phyloP scores from a whole-genome alignment of 176 grass and related monocot genomes.

The Carex cristatella region DNA sequence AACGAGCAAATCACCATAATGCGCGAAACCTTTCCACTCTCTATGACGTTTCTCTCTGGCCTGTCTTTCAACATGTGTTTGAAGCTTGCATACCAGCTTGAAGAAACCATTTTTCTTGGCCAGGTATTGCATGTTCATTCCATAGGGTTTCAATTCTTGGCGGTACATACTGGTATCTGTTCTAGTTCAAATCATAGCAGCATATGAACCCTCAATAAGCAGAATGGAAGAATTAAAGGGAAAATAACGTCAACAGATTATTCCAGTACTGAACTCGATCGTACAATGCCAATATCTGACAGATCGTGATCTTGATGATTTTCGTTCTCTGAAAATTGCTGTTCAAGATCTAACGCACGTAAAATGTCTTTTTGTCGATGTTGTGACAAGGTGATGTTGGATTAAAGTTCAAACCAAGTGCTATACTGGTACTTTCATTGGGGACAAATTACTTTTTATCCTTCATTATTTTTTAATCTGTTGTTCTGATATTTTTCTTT shows the following conservation, averaged over 20 bases:
- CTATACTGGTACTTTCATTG: not conserved
- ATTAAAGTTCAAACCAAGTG: not conserved
- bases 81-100: slow-evolving; percentile 92
- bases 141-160: not conserved
- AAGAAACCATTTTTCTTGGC: slow-evolving; percentile 97
- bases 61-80: slow-evolving; percentile 93
- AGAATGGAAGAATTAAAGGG: not conserved
- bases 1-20: slow-evolving; percentile 77
- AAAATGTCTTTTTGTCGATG: not conserved
- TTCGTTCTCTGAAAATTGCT: not conserved
- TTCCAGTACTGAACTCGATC: not conserved
- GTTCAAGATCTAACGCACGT: not conserved
- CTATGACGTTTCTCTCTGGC: slow-evolving; percentile 90
- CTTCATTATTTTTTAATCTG: not conserved
- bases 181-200: not conserved
- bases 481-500: slow-evolving; percentile 12
- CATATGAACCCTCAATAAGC: not conserved
- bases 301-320: not conserved
- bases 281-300: not conserved
- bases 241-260: not conserved
- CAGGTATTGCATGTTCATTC: slow-evolving; percentile 40
- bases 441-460: slow-evolving; percentile 13
- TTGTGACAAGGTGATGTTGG: not conserved
- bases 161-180: not conserved
- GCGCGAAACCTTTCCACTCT: slow-evolving; percentile 87